Evolutionary conservation across 208 protist genomes (phyloP).

Genomic region (Trypanosoma mega): DNA sequence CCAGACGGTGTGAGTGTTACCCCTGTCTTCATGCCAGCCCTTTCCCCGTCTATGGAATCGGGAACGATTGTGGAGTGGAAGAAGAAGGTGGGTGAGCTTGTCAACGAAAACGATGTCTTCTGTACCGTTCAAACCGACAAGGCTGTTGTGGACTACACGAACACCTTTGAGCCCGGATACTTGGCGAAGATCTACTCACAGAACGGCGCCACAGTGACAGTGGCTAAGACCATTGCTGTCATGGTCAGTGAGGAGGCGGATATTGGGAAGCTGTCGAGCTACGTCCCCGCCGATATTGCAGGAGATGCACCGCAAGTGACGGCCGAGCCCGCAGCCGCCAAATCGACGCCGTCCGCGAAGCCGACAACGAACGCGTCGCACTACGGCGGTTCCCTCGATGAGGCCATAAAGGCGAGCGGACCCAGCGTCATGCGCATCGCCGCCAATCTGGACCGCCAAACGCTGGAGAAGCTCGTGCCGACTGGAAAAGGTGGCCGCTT

Average conservation of each 20-base stretch:
- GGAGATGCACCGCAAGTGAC: constrained; percentile 47
- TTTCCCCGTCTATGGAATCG: constrained; percentile 88
- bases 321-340: constrained; percentile 21
- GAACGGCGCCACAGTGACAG: constrained; percentile 67
- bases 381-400: constrained; percentile 63
- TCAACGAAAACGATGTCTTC: constrained; percentile 94
- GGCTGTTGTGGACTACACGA: constrained; percentile 96
- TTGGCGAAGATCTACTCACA: constrained; percentile 94
- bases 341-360: constrained; percentile 4
- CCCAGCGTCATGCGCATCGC: constrained; percentile 82
- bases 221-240: constrained; percentile 87
- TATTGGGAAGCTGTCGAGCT: no score
- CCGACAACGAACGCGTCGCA: constrained; percentile 23
- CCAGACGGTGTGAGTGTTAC: constrained; percentile 37
- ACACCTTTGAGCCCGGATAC: constrained; percentile 92
- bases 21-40: constrained; percentile 85
- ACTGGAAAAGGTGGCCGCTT: constrained; percentile 79
- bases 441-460: constrained; percentile 40
- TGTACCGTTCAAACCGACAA: constrained; percentile 97
- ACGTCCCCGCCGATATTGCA: no score
- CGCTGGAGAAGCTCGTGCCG: constrained; percentile 45
- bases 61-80: constrained; percentile 89
- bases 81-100: constrained; percentile 91
- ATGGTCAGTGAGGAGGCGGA: constrained; percentile 84
- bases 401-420: constrained; percentile 67